Base-by-base conservation (phyloP, 805 yeast genomes). In the Ogataea zsoltii region DNA sequence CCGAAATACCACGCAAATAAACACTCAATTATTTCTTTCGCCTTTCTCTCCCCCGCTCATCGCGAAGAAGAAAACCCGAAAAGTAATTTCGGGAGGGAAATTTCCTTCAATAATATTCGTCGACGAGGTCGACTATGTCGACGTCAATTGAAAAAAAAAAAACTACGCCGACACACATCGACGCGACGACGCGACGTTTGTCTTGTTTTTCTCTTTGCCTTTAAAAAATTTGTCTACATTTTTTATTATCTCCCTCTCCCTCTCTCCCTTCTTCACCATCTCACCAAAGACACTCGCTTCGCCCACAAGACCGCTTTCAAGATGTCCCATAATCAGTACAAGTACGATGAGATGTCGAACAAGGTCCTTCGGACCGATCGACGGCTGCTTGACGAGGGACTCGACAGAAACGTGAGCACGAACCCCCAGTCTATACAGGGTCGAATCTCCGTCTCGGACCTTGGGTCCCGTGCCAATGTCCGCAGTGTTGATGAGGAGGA, bases 381-480 rank as follows among this genome's bases (percentile, higher is more conserved):
- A 49, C 63, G 82, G 41, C 67, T 80, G 31, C 61, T 78, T 41
- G 74, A 76, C 39, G 65, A 60, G 49, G 67, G 62, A 4, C 14
- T 36, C 60, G 71, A 35, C 70, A 65, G 38, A 71, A 70, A 73
- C 41, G 79, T 77, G 4, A 81, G 76, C 18, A 80, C 85, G 2
- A 80, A 76, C 37, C 96, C 97, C 0, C 80, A 80, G 46, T 81
- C 95, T 0, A 68, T 90, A 59, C 77, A 71, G 9, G 96, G 96
- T 3, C 79, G 74, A 48, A 72, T 91, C n/a, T 66, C 80, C 3
- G 68, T 78, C 43, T 70, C 73, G 31, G 95, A 88, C 39, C 79
- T 90, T 85, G 97, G 69, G 0, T 55, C 78, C 2, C 51, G 48
- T 21, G 33, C 25, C 54, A 38, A 45, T 28, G 13, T 12, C 23